Evolutionary conservation across 140 eudicot species (phyloP).

Genomic region (Anethum foeniculum): DNA sequence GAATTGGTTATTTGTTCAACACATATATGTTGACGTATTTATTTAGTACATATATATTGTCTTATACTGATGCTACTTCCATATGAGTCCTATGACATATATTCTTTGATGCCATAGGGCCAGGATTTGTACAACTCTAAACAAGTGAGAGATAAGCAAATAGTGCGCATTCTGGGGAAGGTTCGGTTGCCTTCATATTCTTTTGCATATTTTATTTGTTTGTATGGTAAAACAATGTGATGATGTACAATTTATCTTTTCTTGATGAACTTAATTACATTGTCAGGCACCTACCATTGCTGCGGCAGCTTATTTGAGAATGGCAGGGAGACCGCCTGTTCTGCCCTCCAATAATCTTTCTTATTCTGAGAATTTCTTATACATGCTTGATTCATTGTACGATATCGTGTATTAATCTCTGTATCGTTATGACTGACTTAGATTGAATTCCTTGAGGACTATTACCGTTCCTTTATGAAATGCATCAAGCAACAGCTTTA

Average conservation of each 20-base stretch:
- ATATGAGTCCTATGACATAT: neutral
- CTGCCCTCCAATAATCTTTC: conserved; percentile 95
- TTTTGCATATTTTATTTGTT: neutral
- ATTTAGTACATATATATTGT: neutral
- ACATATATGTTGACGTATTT: neutral
- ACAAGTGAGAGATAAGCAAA: conserved; percentile 94
- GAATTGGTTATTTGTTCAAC: neutral
- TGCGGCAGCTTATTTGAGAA: conserved; percentile 95
- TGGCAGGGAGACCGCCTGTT: conserved; percentile 98
- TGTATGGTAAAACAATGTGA: neutral
- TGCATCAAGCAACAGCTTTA: neutral
- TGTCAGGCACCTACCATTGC: conserved; percentile 93
- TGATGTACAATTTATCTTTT: neutral
- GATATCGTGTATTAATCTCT: conserved; percentile 15
- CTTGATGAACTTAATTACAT: neutral
- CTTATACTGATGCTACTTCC: neutral
- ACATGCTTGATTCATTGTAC: conserved; percentile 98
- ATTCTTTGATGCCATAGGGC: conserved; percentile 42
- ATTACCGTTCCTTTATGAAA: neutral
- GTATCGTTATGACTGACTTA: neutral
- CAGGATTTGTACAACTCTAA: conserved; percentile 92
- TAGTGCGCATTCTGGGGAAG: conserved; percentile 96
- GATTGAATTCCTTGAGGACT: neutral
- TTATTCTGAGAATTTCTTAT: conserved; percentile 88
- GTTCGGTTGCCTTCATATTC: conserved; percentile 23